These are phyloP conservation scores for Verticillium isaacii DNA, from an alignment of 2,329 filamentous ascomycete genomes.

Conservation along the genomic window DNA sequence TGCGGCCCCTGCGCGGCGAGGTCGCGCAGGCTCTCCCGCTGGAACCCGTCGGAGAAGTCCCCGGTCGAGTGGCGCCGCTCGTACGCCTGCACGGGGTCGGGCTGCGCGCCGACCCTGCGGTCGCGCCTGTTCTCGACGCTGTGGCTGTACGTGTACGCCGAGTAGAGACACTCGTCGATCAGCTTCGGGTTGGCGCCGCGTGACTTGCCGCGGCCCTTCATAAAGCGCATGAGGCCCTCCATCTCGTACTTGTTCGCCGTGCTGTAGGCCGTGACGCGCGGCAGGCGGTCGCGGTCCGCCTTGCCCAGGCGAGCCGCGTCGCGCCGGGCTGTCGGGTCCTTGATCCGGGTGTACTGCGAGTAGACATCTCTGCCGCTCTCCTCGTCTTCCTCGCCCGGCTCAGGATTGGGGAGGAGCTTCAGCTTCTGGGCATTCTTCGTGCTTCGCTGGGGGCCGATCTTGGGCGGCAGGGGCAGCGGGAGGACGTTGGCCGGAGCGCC, in stretches of 20 bases:
- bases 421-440: constrained; percentile 96
- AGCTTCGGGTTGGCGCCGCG: constrained; percentile 82
- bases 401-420: constrained; percentile 90
- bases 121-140: constrained; percentile 29
- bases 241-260: constrained; percentile 89
- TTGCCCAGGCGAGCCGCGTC: constrained; percentile 92
- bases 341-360: constrained; percentile 95
- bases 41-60: constrained; percentile 56
- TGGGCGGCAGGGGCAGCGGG: constrained; percentile 36
- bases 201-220: constrained; percentile 77
- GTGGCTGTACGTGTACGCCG: constrained; percentile 77
- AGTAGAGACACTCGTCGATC: constrained; percentile 97
- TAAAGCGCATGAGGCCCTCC: constrained; percentile 81
- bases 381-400: constrained; percentile 80
- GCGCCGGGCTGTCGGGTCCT: constrained; percentile 86
- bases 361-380: constrained; percentile 95
- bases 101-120: constrained; percentile 15
- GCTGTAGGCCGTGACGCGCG: constrained; percentile 93
- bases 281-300: constrained; percentile 80
- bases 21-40: constrained; percentile 60
- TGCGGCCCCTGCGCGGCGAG: constrained; percentile 39
- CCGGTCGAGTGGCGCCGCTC: constrained; percentile 75
- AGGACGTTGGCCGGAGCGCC: constrained; percentile 41
- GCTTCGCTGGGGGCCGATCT: constrained; percentile 91
- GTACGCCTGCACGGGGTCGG: constrained; percentile 38